Base-by-base conservation (phyloP, 2,329 filamentous ascomycete genomes). In the Plenodomus tracheiphilus region DNA sequence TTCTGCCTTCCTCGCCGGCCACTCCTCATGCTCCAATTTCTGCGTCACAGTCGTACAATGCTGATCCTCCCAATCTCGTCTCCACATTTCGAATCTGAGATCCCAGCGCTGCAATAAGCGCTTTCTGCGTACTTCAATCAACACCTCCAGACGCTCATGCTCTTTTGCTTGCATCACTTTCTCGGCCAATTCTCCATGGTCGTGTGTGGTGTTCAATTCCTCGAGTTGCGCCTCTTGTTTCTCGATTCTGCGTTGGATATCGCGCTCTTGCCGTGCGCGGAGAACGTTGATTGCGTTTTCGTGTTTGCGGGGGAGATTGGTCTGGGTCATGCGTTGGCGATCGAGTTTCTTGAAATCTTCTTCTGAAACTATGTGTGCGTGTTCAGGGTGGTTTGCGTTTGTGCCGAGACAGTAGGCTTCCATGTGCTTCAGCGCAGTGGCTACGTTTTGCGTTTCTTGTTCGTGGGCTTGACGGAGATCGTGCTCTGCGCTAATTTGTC, bases 401-500 rank as follows among this genome's bases (percentile, higher is more conserved):
- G 60, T 67, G 11, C 75, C 75, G 4, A 69, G 68, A 47, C 76
- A 79, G 51, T 77, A 79, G 3, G 75, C 75, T 48, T 77, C 74
- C 69, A 79, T 78, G 50, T 79, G 73, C 50, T 74, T 75, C 2
- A 79, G 58, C 0, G 76, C 76, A 2, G 74, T 77, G 0, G 71
- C 73, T 10, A 70, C 71, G 54, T 77, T 77, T 32, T 73, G 68
- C 11, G 63, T 61, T 51, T 78, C 77, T 20, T 72, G 62, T 1
- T 63, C 66, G 18, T 79, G 77, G 2, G 63, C 47, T 43, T 69
- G 64, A 30, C 73, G 71, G 19, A 79, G 59, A 38, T 75, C 72
- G 32, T 74, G 69, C 54, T 78, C 75, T 17, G 71, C 72, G 13
- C 65, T 59, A 15, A 78, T 67, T 52, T 78, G 75, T 46, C 67